phyloP scores from a whole-genome alignment of 2,329 filamentous ascomycete genomes.

The Beauveria sp. region DNA sequence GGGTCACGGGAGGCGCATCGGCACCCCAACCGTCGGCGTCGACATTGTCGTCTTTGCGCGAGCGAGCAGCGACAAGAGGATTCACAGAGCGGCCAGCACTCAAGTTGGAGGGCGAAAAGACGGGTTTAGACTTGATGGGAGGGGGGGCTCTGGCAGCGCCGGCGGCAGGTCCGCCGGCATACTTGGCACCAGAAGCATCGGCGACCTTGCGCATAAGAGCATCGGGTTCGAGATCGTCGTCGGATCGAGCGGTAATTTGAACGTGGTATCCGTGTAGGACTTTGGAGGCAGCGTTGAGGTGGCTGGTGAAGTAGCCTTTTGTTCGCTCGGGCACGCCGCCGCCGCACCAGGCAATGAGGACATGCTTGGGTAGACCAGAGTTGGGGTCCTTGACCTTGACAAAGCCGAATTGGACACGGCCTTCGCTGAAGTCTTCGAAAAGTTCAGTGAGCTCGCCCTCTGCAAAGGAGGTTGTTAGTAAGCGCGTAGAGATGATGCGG shows the following conservation, averaged over 20 bases:
- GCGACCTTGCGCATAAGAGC: conserved; percentile 87
- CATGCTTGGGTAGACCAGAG: conserved; percentile 78
- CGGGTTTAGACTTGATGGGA: conserved; percentile 78
- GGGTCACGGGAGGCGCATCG: conserved; percentile 85
- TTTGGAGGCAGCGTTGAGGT: conserved; percentile 82
- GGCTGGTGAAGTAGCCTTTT: conserved; percentile 97
- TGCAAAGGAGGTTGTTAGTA: conserved; percentile 27
- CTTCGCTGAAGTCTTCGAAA: conserved; percentile 93
- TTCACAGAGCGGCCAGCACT: conserved; percentile 49
- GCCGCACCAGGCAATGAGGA: conserved; percentile 93
- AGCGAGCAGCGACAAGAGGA: conserved; percentile 58
- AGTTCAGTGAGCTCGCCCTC: conserved; percentile 88
- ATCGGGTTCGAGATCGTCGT: conserved; percentile 80
- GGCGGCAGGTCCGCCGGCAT: conserved; percentile 61
- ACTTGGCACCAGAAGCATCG: conserved; percentile 91
- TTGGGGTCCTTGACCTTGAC: conserved; percentile 96
- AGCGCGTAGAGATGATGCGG: conserved; percentile 12
- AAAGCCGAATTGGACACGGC: conserved; percentile 93
- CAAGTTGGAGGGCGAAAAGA: conserved; percentile 69
- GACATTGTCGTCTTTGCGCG: conserved; percentile 50
- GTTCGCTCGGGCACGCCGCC: conserved; percentile 97
- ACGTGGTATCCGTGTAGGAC: conserved; percentile 95
- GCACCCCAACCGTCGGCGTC: conserved; percentile 90
- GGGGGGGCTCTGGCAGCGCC: conserved; percentile 51
- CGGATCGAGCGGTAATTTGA: conserved; percentile 90